phyloP scores from a whole-genome alignment of 495 filamentous ascomycete genomes.

The Trichoderma asperelloides region DNA sequence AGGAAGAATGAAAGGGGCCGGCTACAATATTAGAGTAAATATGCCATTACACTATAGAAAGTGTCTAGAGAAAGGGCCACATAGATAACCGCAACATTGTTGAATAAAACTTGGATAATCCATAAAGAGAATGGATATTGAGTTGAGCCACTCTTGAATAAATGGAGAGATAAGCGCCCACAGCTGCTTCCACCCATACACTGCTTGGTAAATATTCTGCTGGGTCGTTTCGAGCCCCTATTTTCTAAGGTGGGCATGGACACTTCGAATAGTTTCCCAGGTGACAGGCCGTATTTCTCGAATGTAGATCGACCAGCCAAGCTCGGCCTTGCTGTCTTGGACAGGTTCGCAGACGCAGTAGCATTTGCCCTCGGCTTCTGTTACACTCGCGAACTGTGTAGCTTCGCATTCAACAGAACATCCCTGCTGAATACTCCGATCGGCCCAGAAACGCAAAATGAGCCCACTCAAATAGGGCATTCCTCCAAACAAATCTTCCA shows the following conservation, averaged over 20 bases:
- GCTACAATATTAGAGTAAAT: not conserved
- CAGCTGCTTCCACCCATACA: not conserved
- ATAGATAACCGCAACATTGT: not conserved
- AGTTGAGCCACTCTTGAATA: not conserved
- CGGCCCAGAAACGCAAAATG: not conserved
- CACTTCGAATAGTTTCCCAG: not conserved
- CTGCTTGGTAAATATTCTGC: not conserved
- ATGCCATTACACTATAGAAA: not conserved
- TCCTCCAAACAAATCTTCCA: not conserved
- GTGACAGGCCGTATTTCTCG: not conserved
- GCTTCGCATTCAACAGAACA: not conserved
- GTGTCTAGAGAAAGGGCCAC: not conserved
- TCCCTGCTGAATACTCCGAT: not conserved
- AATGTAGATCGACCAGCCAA: slow-evolving; percentile 8
- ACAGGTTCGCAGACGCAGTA: slow-evolving; percentile 4
- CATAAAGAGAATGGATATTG: not conserved
- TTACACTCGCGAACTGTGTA: not conserved
- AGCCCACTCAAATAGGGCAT: not conserved
- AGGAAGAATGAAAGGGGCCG: not conserved
- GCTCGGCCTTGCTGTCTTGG: not conserved
- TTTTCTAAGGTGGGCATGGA: not conserved
- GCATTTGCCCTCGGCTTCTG: not conserved
- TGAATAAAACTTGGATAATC: not conserved
- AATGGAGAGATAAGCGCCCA: not conserved
- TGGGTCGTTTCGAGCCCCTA: not conserved